Conservation (phyloP, 129 eudicot genomes). For the Flaveria bidentis region DNA sequence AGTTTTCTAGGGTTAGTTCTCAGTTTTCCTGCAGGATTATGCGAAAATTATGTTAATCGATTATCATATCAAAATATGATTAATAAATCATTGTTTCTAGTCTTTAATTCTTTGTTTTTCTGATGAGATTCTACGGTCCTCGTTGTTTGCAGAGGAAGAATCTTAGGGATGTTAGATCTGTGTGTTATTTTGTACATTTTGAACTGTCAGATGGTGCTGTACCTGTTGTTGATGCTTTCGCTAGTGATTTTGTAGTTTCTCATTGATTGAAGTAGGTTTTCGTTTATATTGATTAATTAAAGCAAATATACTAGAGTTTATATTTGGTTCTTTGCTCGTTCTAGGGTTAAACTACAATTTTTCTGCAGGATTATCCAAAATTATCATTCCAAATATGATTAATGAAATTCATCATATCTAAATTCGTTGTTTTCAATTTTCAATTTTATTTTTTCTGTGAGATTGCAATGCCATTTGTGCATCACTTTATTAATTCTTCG, state of each 20-base stretch:
- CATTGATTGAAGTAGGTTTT: constrained; percentile 40
- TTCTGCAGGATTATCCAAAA: too few relatives aligned
- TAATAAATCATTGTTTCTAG: constrained; percentile 13
- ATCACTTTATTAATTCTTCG: not conserved
- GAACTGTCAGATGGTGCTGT: constrained; percentile 34
- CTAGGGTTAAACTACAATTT: not conserved
- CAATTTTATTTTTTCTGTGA: not conserved
- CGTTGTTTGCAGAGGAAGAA: constrained; percentile 54
- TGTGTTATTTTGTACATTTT: constrained; percentile 11
- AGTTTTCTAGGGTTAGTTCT: not conserved
- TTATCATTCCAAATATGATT: constrained; percentile 7
- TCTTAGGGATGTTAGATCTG: constrained; percentile 47
- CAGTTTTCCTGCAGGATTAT: constrained; percentile 6
- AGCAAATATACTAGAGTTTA: not conserved
- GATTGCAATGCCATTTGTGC: not conserved
- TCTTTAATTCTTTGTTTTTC: not conserved
- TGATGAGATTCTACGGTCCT: constrained; percentile 43
- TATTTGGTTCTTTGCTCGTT: not conserved
- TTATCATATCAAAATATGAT: constrained; percentile 5
- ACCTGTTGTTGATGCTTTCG: constrained; percentile 42
- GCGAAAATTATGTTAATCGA: constrained; percentile 9
- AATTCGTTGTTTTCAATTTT: not conserved
- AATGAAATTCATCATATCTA: constrained; percentile 24
- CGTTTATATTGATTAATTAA: not conserved
- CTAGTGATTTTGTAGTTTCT: constrained; percentile 44